Conservation (phyloP, 176 grass and related monocot genomes). For the Rhynchospora breviuscula region DNA sequence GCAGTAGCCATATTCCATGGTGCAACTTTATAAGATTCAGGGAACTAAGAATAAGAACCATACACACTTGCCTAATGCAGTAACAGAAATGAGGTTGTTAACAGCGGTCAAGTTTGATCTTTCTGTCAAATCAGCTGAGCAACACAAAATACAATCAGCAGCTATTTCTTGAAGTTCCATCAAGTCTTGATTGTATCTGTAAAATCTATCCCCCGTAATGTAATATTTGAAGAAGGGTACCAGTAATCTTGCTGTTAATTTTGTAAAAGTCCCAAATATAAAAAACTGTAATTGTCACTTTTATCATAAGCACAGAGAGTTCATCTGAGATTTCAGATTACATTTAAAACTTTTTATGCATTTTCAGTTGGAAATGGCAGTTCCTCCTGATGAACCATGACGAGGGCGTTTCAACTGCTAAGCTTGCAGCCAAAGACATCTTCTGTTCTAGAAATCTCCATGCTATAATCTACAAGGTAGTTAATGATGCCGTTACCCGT, state of each 20-base stretch:
- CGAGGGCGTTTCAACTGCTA: too few relatives aligned
- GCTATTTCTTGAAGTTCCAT: conserved; percentile 15
- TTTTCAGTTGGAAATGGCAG: too few relatives aligned
- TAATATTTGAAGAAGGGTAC: neutral
- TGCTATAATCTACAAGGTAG: too few relatives aligned
- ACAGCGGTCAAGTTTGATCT: conserved; percentile 85
- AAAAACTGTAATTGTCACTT: too few relatives aligned
- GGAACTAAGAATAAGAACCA: conserved; percentile 87
- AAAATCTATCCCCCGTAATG: neutral
- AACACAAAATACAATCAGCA: conserved; percentile 30
- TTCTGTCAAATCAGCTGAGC: conserved; percentile 88
- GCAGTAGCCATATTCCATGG: conserved; percentile 91
- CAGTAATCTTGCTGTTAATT: neutral
- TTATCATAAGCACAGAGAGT: too few relatives aligned
- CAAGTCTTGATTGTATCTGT: neutral
- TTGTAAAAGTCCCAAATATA: too few relatives aligned
- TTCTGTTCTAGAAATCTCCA: too few relatives aligned
- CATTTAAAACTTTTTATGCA: too few relatives aligned
- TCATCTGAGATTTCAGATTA: too few relatives aligned
- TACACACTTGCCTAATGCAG: conserved; percentile 89
- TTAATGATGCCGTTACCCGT: too few relatives aligned
- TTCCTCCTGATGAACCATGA: too few relatives aligned
- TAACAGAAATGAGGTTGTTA: conserved; percentile 85
- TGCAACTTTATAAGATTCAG: conserved; percentile 98
- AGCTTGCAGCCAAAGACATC: too few relatives aligned